Evolutionary conservation across 352 stramenopile genomes (phyloP).

Genomic region (Phytopythium montanum): DNA sequence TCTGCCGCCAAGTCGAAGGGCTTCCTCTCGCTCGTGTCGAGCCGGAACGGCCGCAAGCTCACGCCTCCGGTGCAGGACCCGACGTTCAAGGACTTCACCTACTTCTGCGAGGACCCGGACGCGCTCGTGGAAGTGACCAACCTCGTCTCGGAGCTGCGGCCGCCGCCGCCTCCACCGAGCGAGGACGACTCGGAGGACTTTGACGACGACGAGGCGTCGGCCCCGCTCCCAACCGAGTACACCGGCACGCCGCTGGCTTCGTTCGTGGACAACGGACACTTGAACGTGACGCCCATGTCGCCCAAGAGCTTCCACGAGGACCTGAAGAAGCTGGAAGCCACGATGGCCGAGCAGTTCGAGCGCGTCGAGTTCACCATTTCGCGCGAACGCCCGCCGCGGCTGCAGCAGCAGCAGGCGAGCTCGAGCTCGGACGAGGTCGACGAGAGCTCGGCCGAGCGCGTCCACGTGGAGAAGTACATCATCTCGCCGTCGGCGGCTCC

Average conservation of each 20-base stretch:
- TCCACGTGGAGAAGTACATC: constrained; percentile 38
- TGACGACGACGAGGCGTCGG: constrained; percentile 11
- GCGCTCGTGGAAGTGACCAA: constrained; percentile 79
- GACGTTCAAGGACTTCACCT: constrained; percentile 90
- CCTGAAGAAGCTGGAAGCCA: constrained; percentile 60
- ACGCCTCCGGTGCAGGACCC: constrained; percentile 80
- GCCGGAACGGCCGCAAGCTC: constrained; percentile 56
- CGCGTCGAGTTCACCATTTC: constrained; percentile 80
- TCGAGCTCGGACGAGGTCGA: constrained; percentile 28
- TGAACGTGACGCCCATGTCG: constrained; percentile 52
- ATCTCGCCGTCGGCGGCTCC: constrained; percentile 21
- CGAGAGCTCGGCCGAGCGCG: constrained; percentile 20
- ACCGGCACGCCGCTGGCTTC: constrained; percentile 76
- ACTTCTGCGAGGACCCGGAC: constrained; percentile 87
- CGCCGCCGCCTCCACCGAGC: constrained; percentile 35
- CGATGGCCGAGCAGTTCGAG: constrained; percentile 69
- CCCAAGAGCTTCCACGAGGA: constrained; percentile 51
- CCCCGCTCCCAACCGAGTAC: constrained; percentile 36
- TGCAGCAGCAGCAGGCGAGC: constrained; percentile 21
- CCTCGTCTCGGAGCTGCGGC: constrained; percentile 75
- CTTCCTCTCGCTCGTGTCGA: constrained; percentile 79
- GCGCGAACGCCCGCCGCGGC: constrained; percentile 45
- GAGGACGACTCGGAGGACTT: constrained; percentile 33
- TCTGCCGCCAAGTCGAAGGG: constrained; percentile 68
- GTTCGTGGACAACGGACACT: constrained; percentile 72